phyloP scores from a whole-genome alignment of 2,329 filamentous ascomycete species.

The Geosmithia flava region DNA sequence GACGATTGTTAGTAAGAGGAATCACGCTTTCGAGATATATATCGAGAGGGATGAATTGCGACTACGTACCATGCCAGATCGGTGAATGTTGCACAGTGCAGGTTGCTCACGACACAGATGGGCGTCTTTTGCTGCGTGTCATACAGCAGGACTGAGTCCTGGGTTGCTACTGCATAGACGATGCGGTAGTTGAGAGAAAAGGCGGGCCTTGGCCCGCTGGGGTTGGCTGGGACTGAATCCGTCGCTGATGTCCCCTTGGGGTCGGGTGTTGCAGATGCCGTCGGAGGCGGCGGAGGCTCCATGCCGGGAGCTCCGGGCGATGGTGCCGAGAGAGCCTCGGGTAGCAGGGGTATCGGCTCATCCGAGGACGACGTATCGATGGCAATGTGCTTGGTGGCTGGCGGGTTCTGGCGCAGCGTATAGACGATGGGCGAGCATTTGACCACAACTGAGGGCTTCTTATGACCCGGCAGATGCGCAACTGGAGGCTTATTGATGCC shows the following conservation, averaged over 20 bases:
- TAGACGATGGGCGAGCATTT: constrained; percentile 89
- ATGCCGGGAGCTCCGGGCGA: constrained; percentile 50
- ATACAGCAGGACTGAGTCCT: constrained; percentile 88
- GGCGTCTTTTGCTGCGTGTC: constrained; percentile 96
- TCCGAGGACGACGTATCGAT: constrained; percentile 87
- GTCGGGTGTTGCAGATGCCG: constrained; percentile 5
- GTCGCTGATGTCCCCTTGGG: constrained; percentile 13
- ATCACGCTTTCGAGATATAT: background rate
- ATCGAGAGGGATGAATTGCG: background rate
- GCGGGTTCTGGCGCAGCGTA: constrained; percentile 53
- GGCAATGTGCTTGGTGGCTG: constrained; percentile 75
- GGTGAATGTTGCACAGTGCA: constrained; percentile 96
- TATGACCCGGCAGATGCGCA: constrained; percentile 89
- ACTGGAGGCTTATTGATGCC: constrained; percentile 95
- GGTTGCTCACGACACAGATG: constrained; percentile 86
- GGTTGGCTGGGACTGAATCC: constrained; percentile 35
- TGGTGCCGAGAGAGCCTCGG: constrained; percentile 64
- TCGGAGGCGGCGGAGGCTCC: constrained; percentile 66
- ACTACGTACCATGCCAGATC: constrained; percentile 80
- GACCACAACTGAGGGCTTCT: constrained; percentile 93
- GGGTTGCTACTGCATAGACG: constrained; percentile 92
- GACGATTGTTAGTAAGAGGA: constrained; percentile 3
- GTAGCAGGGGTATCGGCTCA: constrained; percentile 70
- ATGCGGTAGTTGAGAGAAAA: constrained; percentile 88
- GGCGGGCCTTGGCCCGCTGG: constrained; percentile 49